Conservation (phyloP, 2,329 filamentous ascomycete species). For the Sordariomycetes sp. region DNA sequence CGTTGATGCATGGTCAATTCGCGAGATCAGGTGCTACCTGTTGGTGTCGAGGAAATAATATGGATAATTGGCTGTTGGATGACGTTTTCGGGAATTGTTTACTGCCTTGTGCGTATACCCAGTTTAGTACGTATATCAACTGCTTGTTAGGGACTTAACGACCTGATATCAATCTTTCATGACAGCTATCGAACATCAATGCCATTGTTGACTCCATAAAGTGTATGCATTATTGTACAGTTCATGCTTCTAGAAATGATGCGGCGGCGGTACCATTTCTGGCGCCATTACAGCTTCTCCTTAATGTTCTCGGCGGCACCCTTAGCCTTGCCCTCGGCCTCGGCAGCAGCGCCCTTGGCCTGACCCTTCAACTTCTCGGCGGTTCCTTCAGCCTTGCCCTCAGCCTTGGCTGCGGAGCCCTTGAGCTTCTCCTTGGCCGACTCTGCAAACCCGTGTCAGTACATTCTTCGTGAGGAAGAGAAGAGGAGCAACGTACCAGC, state of each 20-base stretch:
- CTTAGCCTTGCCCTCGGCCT: constrained; percentile 32
- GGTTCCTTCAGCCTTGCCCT: constrained; percentile 20
- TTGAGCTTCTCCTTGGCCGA: constrained; percentile 37
- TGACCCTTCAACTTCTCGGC: constrained; percentile 25
- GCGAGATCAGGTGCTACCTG: too few relatives aligned
- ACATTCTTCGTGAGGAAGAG: background rate
- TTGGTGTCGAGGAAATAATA: too few relatives aligned
- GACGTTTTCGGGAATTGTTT: background rate
- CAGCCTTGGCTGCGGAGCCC: constrained; percentile 20
- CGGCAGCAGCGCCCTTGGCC: constrained; percentile 27
- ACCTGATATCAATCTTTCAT: background rate
- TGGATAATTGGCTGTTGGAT: too few relatives aligned
- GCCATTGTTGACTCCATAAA: too few relatives aligned
- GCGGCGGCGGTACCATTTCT: background rate
- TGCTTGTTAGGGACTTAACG: background rate
- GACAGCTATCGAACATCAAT: too few relatives aligned
- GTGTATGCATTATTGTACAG: background rate
- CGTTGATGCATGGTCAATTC: too few relatives aligned
- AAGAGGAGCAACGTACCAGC: constrained; percentile 33
- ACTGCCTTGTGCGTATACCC: background rate
- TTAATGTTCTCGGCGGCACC: constrained; percentile 30
- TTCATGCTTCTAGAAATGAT: background rate
- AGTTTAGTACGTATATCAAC: background rate
- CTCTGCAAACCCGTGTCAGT: constrained; percentile 15
- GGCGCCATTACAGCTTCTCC: constrained; percentile 12